Conservation (phyloP, 768 basidiomycete species). For the Xanthoconium stramineum region DNA sequence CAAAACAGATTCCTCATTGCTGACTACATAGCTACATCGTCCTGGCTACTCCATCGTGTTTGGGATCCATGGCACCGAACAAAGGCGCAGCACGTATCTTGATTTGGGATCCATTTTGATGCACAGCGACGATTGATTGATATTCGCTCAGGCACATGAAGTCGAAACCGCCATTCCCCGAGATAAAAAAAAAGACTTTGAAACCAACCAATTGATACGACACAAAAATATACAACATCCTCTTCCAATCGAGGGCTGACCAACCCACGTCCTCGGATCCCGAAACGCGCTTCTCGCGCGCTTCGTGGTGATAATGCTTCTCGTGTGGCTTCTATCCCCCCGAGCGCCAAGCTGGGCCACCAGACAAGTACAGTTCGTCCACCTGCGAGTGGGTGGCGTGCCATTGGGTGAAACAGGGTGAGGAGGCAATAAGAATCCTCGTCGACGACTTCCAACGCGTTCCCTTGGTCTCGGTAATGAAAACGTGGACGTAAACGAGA, state of each 20-base stretch:
- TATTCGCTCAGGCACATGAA: not conserved
- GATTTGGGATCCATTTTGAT: no score
- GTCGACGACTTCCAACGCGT: conserved; percentile 58
- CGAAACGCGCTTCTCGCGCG: conserved; percentile 24
- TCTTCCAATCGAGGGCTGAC: not conserved
- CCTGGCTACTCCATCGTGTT: not conserved
- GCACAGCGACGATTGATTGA: not conserved
- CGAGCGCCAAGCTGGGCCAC: conserved; percentile 65
- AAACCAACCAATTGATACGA: not conserved
- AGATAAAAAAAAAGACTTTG: not conserved
- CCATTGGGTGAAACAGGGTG: not conserved
- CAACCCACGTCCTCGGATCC: conserved; percentile 16
- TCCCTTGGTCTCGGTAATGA: conserved; percentile 82
- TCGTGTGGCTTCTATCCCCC: conserved; percentile 51
- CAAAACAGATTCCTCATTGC: not conserved
- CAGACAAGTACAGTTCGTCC: conserved; percentile 71
- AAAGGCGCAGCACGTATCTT: no score
- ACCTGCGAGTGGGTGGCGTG: conserved; percentile 37
- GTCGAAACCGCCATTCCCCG: not conserved
- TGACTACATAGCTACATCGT: not conserved
- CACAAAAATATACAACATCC: not conserved
- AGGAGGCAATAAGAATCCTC: not conserved
- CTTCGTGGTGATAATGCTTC: conserved; percentile 33
- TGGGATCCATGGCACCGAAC: not conserved
- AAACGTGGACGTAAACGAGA: conserved; percentile 68